Conservation (phyloP, 2,329 filamentous ascomycete species). For the Tricladium varicosporioides region DNA sequence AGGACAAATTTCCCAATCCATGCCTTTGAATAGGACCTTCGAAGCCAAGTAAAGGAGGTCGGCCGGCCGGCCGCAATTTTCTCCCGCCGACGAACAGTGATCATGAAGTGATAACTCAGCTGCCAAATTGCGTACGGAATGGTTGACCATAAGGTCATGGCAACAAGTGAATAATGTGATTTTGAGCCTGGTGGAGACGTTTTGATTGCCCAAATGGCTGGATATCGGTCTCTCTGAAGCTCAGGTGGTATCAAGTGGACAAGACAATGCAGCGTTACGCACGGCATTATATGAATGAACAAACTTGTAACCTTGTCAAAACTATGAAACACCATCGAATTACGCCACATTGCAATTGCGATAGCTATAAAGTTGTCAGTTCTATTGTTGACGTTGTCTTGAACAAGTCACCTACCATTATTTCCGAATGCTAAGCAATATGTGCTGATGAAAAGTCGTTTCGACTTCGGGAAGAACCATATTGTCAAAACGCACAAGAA, state of each 20-base stretch:
- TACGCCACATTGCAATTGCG: constrained; percentile 98
- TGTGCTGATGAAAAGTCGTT: constrained; percentile 85
- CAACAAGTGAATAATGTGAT: constrained; percentile 73
- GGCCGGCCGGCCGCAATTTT: constrained; percentile 95
- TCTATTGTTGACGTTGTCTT: too few relatives aligned
- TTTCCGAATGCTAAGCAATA: constrained; percentile 95
- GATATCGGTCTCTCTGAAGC: constrained; percentile 68
- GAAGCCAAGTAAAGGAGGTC: constrained; percentile 96
- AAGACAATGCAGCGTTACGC: constrained; percentile 86
- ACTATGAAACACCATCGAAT: constrained; percentile 96
- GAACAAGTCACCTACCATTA: constrained; percentile 47
- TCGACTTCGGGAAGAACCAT: constrained; percentile 88
- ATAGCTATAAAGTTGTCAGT: constrained; percentile 52
- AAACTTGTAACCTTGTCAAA: constrained; percentile 95
- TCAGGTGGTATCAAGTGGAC: constrained; percentile 75
- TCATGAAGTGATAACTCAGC: constrained; percentile 87
- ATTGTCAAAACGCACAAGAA: constrained; percentile 76
- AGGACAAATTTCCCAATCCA: constrained; percentile 87
- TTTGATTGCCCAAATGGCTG: constrained; percentile 82
- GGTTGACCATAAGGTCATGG: constrained; percentile 94
- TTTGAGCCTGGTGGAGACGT: constrained; percentile 65
- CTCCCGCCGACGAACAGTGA: constrained; percentile 89
- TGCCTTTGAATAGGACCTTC: constrained; percentile 83
- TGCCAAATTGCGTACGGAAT: constrained; percentile 94
- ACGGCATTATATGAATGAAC: constrained; percentile 99